Conservation (phyloP, 164 flowering plant species). For the Sedum album region DNA sequence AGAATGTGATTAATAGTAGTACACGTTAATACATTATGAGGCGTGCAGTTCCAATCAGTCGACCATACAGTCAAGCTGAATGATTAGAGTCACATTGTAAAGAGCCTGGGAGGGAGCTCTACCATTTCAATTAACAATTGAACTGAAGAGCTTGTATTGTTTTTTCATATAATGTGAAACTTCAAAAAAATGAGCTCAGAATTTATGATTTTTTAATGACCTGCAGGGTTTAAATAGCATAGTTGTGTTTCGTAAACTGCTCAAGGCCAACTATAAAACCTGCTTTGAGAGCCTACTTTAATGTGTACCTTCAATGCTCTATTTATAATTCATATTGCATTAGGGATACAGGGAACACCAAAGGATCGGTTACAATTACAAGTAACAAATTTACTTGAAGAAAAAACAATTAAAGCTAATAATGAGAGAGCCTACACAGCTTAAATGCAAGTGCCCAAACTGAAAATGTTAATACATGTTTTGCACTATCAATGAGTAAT, state of each 20-base stretch:
- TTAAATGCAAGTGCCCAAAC: neutral
- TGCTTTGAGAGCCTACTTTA: neutral
- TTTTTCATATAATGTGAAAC: neutral
- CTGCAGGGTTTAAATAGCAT: neutral
- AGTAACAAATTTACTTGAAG: neutral
- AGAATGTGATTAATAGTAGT: neutral
- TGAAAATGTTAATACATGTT: neutral
- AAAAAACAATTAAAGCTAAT: neutral
- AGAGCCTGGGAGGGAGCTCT: neutral
- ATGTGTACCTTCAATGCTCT: neutral
- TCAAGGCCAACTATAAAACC: neutral
- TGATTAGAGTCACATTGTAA: neutral
- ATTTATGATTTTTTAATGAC: neutral
- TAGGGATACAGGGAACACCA: neutral
- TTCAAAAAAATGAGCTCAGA: neutral
- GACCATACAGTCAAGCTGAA: neutral
- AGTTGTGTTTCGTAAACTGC: neutral
- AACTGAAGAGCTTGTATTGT: neutral
- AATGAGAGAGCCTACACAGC: neutral
- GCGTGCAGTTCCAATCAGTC: neutral
- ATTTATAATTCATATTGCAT: neutral
- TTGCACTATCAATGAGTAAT: neutral
- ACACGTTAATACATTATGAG: neutral
- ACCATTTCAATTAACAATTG: neutral
- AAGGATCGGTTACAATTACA: neutral